Base-by-base conservation (phyloP, 345 rosid genomes). In the Hibiscus mutabilis region DNA sequence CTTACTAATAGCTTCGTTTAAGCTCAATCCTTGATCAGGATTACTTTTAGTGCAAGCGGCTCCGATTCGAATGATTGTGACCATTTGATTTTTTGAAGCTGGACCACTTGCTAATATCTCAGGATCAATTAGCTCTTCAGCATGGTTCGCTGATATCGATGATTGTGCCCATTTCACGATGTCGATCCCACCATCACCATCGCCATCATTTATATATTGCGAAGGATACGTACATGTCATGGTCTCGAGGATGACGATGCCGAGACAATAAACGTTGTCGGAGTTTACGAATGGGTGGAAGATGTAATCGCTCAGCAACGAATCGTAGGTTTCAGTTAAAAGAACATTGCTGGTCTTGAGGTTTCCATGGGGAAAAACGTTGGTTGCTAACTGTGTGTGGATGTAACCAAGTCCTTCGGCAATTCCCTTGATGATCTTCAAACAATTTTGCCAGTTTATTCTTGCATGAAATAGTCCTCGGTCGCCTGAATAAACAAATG, bases 321-420 rank as follows among this genome's bases (percentile, higher is more conserved):
- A 89, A 25, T 87, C 89, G 31, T 83, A 86, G 52, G 78, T 76
- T n/a, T 78, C 79, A 0, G 72, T 71, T n/a, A 93, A 70, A 24
- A 94, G 86, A 40, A 94, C 78, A 27, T 94, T 94, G 83, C 96
- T 89, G 10, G 95, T 88, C 74, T 91, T 94, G 64, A 94, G 91
- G 69, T 91, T 94, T 35, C 98, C 96, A 44, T 94, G 98, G 7
- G 96, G 93, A n/a, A 94, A 78, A 5, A 82, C 86, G 53, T 76
- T 78, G 2, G 89, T 75, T 12, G 82, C 71, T 37, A 86, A 84
- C 73, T 91, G 87, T 6, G 81, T 37, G 16, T 86, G 92, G 31
- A 94, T 79, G 84, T 83, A 91, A 49, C 77, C 68, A 80, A 91
- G 68, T 37, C 98, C 98, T 0, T 62, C 79, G 0, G 82, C 88